These are phyloP conservation scores for Leucosporidium creatinivorum DNA, from an alignment of 768 basidiomycete genomes.

Conservation along the genomic window DNA sequence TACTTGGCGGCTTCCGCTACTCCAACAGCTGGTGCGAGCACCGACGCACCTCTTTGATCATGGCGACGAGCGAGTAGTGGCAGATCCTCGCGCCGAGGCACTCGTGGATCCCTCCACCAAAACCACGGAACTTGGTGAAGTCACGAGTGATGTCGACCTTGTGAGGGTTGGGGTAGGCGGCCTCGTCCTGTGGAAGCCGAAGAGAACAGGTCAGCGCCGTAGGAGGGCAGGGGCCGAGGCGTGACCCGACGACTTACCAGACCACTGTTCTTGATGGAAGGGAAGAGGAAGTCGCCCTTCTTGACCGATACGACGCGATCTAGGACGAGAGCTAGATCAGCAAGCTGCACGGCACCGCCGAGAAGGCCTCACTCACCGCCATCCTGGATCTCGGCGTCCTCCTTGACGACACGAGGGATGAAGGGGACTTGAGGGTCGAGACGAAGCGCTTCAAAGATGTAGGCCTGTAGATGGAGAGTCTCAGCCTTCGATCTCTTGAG, in stretches of 20 bases:
- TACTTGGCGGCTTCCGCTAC: no score
- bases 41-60: slow-evolving; percentile 2
- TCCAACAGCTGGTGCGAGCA: no score
- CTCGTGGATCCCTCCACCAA: no score
- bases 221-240: no score
- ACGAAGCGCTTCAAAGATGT: slow-evolving; percentile 10
- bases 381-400: no score
- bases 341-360: no score
- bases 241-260: no score
- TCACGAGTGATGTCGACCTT: not conserved
- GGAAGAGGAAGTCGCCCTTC: slow-evolving; percentile 8
- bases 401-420: no score
- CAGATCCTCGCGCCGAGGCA: not conserved
- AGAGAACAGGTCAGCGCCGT: no score
- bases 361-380: no score
- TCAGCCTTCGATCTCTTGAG: no score
- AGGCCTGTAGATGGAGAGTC: not conserved
- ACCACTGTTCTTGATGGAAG: not conserved
- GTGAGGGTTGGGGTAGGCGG: not conserved
- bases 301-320: not conserved
- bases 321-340: slow-evolving; percentile 7
- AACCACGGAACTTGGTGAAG: no score
- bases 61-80: not conserved
- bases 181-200: not conserved
- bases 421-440: slow-evolving; percentile 3